A percentile compares a stretch with the other conserved stretches of the same genome.
Conservation (phyloP, 495 filamentous ascomycete genomes). For the Peziza echinospora region DNA sequence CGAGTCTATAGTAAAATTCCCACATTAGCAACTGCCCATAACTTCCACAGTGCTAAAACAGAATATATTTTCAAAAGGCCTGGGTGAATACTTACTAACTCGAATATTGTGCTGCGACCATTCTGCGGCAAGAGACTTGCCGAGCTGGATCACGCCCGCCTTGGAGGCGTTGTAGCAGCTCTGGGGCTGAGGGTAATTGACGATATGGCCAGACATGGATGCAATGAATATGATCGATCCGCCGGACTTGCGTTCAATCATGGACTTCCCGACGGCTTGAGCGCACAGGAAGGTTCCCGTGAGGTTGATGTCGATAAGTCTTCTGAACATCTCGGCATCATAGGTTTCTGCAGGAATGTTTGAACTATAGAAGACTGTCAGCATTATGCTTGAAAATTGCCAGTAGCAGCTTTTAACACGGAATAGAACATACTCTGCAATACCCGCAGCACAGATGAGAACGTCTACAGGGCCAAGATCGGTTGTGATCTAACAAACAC, state of each 20-base stretch:
- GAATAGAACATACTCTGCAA: conserved; percentile 46
- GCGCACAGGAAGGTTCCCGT: conserved; percentile 48
- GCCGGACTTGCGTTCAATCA: conserved; percentile 37
- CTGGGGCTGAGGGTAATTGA: conserved; percentile 64
- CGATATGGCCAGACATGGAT: conserved; percentile 56
- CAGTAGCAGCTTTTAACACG: neutral
- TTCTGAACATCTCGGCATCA: conserved; percentile 37
- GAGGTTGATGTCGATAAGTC: conserved; percentile 55
- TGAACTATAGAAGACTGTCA: conserved; percentile 20
- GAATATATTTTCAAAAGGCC: neutral
- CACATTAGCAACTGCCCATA: neutral
- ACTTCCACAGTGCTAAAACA: neutral
- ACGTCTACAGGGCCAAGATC: conserved; percentile 47
- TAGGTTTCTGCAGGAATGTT: conserved; percentile 42
- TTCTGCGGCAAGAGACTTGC: conserved; percentile 56
- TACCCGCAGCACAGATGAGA: conserved; percentile 64
- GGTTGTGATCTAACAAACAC: conserved; percentile 20
- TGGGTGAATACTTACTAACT: conserved; percentile 26
- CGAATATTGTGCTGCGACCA: conserved; percentile 56
- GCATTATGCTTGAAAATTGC: neutral
- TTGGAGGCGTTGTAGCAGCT: conserved; percentile 63
- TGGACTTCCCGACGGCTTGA: conserved; percentile 39
- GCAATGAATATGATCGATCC: conserved; percentile 40
- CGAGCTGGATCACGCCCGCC: conserved; percentile 54
- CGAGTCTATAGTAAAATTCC: conserved; percentile 30